Conservation (phyloP, 2,329 filamentous ascomycete genomes). For the Microdochium paspali region DNA sequence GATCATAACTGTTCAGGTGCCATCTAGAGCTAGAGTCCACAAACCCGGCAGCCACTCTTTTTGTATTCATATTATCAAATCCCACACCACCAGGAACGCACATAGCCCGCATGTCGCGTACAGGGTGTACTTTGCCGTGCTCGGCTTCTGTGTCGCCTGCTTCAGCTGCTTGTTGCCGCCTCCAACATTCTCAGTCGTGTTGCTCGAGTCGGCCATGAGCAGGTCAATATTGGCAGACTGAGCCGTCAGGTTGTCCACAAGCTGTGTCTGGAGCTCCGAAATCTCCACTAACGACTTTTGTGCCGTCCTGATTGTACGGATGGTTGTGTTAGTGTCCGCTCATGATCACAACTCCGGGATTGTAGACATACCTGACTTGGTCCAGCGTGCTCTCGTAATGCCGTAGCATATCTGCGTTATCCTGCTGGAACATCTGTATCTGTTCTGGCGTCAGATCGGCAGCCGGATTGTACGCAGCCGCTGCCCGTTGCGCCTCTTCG, state of each 20-base stretch:
- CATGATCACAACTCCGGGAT: not conserved
- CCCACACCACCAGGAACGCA: slow-evolving; percentile 67
- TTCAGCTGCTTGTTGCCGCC: slow-evolving; percentile 88
- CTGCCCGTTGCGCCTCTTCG: slow-evolving; percentile 6
- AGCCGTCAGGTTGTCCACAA: slow-evolving; percentile 74
- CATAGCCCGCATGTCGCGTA: slow-evolving; percentile 71
- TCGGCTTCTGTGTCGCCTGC: slow-evolving; percentile 63
- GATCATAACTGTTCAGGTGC: too few species aligned
- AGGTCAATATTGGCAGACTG: slow-evolving; percentile 87
- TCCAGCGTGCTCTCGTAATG: slow-evolving; percentile 91
- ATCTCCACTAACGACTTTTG: slow-evolving; percentile 91
- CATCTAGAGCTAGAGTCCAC: too few species aligned
- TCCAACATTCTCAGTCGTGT: slow-evolving; percentile 78
- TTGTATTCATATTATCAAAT: slow-evolving; percentile 58
- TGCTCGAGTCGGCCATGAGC: slow-evolving; percentile 72
- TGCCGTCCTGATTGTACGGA: slow-evolving; percentile 55
- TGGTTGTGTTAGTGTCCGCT: not conserved
- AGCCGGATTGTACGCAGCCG: slow-evolving; percentile 8
- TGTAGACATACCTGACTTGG: slow-evolving; percentile 70
- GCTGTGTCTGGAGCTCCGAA: slow-evolving; percentile 79
- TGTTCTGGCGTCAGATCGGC: slow-evolving; percentile 71
- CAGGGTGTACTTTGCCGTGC: slow-evolving; percentile 69
- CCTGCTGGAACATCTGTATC: slow-evolving; percentile 84
- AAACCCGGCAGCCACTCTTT: too few species aligned
- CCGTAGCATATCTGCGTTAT: slow-evolving; percentile 86